Evolutionary conservation across 306 rosid species (phyloP).

Genomic region (Quercus agrifolia): DNA sequence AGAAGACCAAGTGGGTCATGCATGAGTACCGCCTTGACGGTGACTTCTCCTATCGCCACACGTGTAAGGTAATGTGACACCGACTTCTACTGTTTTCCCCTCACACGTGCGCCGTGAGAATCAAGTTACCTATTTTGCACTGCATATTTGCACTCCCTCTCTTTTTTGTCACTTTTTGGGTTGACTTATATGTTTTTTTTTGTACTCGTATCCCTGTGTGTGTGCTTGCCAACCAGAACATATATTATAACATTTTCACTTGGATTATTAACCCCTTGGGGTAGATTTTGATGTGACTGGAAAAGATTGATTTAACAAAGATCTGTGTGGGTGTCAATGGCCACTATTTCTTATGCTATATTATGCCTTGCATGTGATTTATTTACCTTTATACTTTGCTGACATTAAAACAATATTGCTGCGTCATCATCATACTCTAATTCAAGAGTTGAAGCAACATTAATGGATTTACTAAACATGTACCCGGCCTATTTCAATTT

Average conservation of each 20-base stretch:
- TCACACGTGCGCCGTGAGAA: conserved; percentile 7
- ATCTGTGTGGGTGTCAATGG: not conserved
- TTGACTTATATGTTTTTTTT: conserved; percentile 23
- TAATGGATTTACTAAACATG: not conserved
- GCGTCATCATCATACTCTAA: no score
- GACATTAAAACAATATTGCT: no score
- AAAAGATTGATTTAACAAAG: not conserved
- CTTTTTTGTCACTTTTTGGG: conserved; percentile 33
- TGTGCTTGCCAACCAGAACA: not conserved
- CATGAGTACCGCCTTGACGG: conserved; percentile 79
- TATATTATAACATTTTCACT: conserved; percentile 13
- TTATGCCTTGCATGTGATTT: not conserved
- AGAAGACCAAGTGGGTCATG: conserved; percentile 91
- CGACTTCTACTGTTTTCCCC: not conserved
- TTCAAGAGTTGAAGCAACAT: not conserved
- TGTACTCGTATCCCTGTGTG: no score
- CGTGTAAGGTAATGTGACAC: conserved; percentile 31
- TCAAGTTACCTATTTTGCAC: not conserved
- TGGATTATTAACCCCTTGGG: not conserved
- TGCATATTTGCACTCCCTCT: not conserved
- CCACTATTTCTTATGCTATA: not conserved
- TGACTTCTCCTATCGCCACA: conserved; percentile 46
- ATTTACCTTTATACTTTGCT: not conserved
- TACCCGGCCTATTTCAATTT: no score
- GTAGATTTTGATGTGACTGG: conserved; percentile 7